Evolutionary conservation across 2,329 filamentous ascomycete genomes (phyloP), one percentile per base, ranked within the genome.

Genomic region (Trichoderma harzianum): DNA sequence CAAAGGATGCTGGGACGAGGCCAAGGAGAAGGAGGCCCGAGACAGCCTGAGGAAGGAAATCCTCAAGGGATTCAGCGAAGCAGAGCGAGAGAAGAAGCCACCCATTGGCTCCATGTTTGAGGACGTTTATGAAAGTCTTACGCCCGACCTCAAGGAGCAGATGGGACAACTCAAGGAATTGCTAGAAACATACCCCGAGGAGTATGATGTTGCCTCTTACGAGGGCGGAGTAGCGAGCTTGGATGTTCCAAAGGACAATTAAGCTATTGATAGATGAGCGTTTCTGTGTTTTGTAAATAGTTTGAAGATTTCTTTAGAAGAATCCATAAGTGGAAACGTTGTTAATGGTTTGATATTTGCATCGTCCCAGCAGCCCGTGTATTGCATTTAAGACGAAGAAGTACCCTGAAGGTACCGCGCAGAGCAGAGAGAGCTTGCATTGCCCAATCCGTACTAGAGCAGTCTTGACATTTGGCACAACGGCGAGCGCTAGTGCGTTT

Each of bases 121-220:
- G 76, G 96, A 96, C 80, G 88, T 98, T 2, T 99, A 98, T 81
- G 94, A 96, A 80, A 89, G 94, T 60, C 76, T 98, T 76, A 98
- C 94, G 0, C 91, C 92, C 61, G 94, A 97, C 76, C 85, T 92
- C 73, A 88, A 86, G 79, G 86, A 83, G 55, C 96, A 99, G 85
- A 94, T 84, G 80, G 73, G 74, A 34, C 88, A 95, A 82, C 84
- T 98, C 77, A 92, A 85, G 78, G 87, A 89, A n/a, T 87, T 97
- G 66, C 79, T 99, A 65, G 90, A 95, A 76, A 90, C 87, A 76
- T 99, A 98, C 83, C 95, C 95, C 0, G 90, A 93, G 43, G 96
- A 99, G 84, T 99, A 99, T 81, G 94, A 98, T 81, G 79, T 96
- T 62, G 86, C 85, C 18, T 89, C 91, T 75, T 94, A 89, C 81